Base-by-base conservation (phyloP, 441 rosid species). In the Mallotus repandus region DNA sequence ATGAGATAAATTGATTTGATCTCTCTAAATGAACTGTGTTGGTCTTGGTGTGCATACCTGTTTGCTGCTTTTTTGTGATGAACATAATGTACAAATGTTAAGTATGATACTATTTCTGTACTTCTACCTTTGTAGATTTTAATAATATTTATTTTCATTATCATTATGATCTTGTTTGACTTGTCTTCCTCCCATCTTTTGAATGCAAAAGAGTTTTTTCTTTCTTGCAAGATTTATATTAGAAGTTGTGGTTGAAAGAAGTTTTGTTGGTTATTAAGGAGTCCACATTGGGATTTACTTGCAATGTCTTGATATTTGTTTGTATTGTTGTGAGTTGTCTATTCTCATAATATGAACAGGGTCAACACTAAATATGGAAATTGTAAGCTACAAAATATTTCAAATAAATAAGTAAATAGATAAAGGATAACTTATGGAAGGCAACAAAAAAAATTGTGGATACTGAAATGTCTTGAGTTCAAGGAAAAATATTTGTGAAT, bases 1-100 rank as follows among this genome's bases (percentile, higher is more conserved):
- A n/a, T 69, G 63, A 69, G 21, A 35, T 21, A 43, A 69, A 56
- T 69, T 18, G 53, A 53, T 32, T 41, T 63, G 19, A 41, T 43
- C 2, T 14, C 10, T 49, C 13, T 16, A 56, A 25, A 35, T 18
- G 22, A 38, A 38, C 45, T 38, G 9, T 19, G 5, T 21, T 19
- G 12, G 62, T 55, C 43, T 56, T 13, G 12, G 8, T 29, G 2
- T n/a, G 29, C 7, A 4, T 7, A 12, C 29, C 2, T 6, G 9
- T 14, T 64, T 21, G 54, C 22, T 68, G 10, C 18, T 3, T 68
- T 13, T 35, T n/a, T 68, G 21, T 35, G 0, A 16, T 29, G 7
- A 2, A 9, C 46, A 16, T 50, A 12, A 1, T 32, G 2, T 29
- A 10, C 16, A 50, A 9, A 66, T 25, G 19, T 15, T 22, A 8